phyloP scores from a whole-genome alignment of 2,329 filamentous ascomycete genomes.

The Torrubiella hemipterigena region DNA sequence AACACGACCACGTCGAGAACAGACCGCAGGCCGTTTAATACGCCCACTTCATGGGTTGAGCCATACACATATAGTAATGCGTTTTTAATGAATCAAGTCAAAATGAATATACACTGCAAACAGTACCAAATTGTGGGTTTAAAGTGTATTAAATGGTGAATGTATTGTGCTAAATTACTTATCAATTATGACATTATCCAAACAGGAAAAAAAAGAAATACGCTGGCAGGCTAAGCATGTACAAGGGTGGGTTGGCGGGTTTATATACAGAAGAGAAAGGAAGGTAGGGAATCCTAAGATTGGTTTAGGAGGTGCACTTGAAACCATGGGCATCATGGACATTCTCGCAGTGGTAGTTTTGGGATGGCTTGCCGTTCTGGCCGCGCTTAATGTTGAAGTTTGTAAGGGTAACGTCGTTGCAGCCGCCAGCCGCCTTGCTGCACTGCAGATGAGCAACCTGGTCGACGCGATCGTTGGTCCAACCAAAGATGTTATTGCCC shows the following conservation, averaged over 20 bases:
- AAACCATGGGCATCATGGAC: conserved; percentile 4
- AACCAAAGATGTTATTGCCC: conserved; percentile 16
- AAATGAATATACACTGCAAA: not conserved
- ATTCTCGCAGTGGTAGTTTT: conserved; percentile 6
- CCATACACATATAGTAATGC: conserved; percentile 1
- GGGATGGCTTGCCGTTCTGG: conserved; percentile 8
- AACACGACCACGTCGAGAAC: conserved; percentile 24
- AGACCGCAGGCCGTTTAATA: conserved; percentile 2
- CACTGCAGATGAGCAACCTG: conserved; percentile 18
- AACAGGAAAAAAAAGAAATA: not conserved
- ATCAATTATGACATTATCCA: not conserved
- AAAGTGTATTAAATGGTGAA: too few relatives aligned
- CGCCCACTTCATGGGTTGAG: conserved; percentile 1
- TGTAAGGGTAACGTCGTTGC: conserved; percentile 15
- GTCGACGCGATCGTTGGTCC: conserved; percentile 12
- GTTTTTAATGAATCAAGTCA: not conserved
- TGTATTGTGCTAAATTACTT: not conserved
- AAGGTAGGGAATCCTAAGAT: too few relatives aligned
- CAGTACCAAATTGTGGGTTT: not conserved
- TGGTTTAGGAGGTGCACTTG: conserved; percentile 1
- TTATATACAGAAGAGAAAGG: too few relatives aligned
- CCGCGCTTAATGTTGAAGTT: conserved; percentile 12
- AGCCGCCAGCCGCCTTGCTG: conserved; percentile 18
- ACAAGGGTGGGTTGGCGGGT: too few relatives aligned
- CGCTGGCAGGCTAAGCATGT: too few relatives aligned